A percentile compares a stretch with the other conserved stretches of the same genome.
Evolutionary conservation across 345 rosid species (phyloP).

Genomic region (Salix brachista): DNA sequence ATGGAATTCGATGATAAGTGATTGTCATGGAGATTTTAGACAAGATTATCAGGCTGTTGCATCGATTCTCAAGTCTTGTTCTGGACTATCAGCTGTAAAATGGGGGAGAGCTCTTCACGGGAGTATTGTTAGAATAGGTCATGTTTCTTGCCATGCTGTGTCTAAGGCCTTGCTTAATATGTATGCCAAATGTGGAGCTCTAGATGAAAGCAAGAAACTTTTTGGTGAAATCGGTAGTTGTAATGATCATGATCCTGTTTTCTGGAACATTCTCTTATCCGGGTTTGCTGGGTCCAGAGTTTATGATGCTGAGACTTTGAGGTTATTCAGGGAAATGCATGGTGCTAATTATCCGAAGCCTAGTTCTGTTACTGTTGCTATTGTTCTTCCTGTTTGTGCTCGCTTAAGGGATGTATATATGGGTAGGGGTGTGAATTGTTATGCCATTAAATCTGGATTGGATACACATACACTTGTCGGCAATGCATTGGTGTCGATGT

Average conservation of each 20-base stretch:
- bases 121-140: conserved; percentile 45
- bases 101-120: conserved; percentile 57
- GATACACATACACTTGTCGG: conserved; percentile 63
- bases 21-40: conserved; percentile 13
- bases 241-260: conserved; percentile 45
- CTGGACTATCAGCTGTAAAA: conserved; percentile 36
- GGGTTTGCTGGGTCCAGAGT: conserved; percentile 52
- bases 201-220: conserved; percentile 50
- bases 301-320: conserved; percentile 41
- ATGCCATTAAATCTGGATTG: conserved; percentile 52
- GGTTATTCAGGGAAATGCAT: conserved; percentile 50
- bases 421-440: conserved; percentile 57
- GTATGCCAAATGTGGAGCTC: conserved; percentile 65
- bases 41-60: conserved; percentile 47
- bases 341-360: conserved; percentile 41
- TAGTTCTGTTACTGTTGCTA: conserved; percentile 54
- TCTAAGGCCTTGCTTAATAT: conserved; percentile 73
- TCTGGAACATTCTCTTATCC: conserved; percentile 74
- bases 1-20: conserved; percentile 24
- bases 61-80: conserved; percentile 55
- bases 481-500: conserved; percentile 72
- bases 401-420: conserved; percentile 43
- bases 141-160: conserved; percentile 40
- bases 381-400: conserved; percentile 67
- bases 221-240: conserved; percentile 44